phyloP scores from a whole-genome alignment of 2,329 filamentous ascomycete genomes.

The Tolypocladium inflatum region DNA sequence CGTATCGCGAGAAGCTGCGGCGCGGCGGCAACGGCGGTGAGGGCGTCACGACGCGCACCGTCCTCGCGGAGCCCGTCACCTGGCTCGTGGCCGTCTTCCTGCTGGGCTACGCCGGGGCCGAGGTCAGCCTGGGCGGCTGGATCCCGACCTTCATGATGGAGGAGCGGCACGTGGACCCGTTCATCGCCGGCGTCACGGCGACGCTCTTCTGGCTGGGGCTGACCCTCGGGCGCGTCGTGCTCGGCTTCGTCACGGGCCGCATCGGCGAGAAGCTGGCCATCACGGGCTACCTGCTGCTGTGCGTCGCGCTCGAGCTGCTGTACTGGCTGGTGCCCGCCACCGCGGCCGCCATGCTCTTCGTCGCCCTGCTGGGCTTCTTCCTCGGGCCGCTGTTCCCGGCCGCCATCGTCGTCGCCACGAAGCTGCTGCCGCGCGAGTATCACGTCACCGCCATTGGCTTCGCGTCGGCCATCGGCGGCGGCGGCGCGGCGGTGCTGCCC shows the following conservation, averaged over 20 bases:
- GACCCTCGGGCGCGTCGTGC: constrained; percentile 59
- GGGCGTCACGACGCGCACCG: constrained; percentile 33
- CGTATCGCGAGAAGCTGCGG: constrained; percentile 32
- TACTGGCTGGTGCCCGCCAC: constrained; percentile 79
- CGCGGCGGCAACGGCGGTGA: constrained; percentile 19
- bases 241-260: constrained; percentile 68
- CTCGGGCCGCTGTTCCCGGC: constrained; percentile 72
- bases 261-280: constrained; percentile 64
- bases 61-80: constrained; percentile 45
- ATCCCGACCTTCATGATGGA: constrained; percentile 82
- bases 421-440: constrained; percentile 60
- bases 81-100: constrained; percentile 70
- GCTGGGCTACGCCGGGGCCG: constrained; percentile 68
- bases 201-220: constrained; percentile 82
- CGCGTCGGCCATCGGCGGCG: constrained; percentile 65
- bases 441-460: constrained; percentile 76
- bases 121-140: constrained; percentile 69
- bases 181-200: constrained; percentile 64
- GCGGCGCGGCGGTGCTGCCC: constrained; percentile 59
- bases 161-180: constrained; percentile 57
- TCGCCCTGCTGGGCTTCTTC: constrained; percentile 68
- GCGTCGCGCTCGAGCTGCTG: constrained; percentile 57
- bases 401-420: constrained; percentile 63
- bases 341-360: constrained; percentile 62
- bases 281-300: constrained; percentile 51